Percentiles rank a stretch among this genome's conserved stretches.
Evolutionary conservation across 2,329 filamentous ascomycete species (phyloP).

Genomic region (Epichloe elymi): DNA sequence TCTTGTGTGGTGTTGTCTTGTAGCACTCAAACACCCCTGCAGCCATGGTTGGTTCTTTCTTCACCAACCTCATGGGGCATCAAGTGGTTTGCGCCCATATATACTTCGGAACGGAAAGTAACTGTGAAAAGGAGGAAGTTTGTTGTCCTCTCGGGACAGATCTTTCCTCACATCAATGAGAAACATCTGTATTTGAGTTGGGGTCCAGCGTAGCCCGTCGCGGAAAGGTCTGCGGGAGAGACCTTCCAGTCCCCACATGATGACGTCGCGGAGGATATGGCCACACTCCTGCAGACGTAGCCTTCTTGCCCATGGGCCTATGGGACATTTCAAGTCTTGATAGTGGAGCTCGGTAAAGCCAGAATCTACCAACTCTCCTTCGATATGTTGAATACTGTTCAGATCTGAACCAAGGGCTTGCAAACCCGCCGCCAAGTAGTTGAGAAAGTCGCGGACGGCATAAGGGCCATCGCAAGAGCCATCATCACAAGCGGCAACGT

Average conservation of each 20-base stretch:
- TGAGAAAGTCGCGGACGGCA: constrained; percentile 33
- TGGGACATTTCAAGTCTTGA: constrained; percentile 32
- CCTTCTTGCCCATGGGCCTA: constrained; percentile 34
- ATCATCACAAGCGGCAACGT: constrained; percentile 31
- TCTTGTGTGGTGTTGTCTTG: too few relatives aligned
- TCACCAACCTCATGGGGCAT: not conserved
- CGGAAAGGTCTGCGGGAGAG: constrained; percentile 25
- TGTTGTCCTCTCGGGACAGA: constrained; percentile 21
- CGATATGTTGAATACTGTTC: constrained; percentile 24
- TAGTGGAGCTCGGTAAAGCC: constrained; percentile 30
- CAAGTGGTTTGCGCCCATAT: constrained; percentile 25
- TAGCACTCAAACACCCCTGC: not conserved
- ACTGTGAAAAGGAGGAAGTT: constrained; percentile 23
- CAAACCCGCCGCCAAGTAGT: constrained; percentile 27
- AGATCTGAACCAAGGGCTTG: constrained; percentile 28
- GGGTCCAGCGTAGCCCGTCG: constrained; percentile 27
- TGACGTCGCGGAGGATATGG: constrained; percentile 29
- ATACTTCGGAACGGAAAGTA: constrained; percentile 29
- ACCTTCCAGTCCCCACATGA: constrained; percentile 27
- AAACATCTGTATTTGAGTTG: constrained; percentile 29
- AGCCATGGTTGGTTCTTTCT: not conserved
- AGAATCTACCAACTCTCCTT: constrained; percentile 22
- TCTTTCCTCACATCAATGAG: constrained; percentile 27
- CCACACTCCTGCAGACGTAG: constrained; percentile 30
- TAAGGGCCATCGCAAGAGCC: constrained; percentile 28